Base-by-base conservation (phyloP, 768 basidiomycete genomes). In the Auricularia sp. region DNA sequence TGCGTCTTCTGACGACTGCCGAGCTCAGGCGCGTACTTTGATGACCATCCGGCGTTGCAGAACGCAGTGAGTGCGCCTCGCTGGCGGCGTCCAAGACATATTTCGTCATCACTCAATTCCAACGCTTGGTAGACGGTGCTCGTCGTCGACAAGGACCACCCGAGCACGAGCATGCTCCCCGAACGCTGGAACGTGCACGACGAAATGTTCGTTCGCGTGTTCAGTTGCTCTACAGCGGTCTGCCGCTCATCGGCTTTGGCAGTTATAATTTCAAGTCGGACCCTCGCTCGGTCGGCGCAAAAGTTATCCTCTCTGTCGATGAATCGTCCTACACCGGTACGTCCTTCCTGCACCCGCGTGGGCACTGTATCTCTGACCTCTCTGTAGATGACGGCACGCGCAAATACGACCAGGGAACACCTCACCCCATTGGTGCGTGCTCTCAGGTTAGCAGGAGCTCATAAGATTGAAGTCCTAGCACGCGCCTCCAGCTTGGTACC, bases 241-340 rank as follows among this genome's bases (percentile, higher is more conserved):
- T 72, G 35, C 61, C 39, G 35, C 35, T 33, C 7, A 36, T 18
- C 36, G 2, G 42, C 42, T 53, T 62, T 14, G 58, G 43, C 64
- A 87, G 84, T 76, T 90, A 90, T 70, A 84, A 87, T 68, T 90
- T 88, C 72, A 79, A 85, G 64, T 85, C 84, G 3, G 87, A 91
- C 71, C 90, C 90, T 36, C 79, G 88, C 62, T 70, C 70, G 0
- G 68, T 87, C 2, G 88, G 87, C 10, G 87, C 87, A 1, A 74
- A 75, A 10, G 80, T 92, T 3, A 67, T 91, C 3, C 76, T 92
- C 8, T 76, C 81, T 3, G 89, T 86, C 0, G 79, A 91, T 68
- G 87, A 88, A 68, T 79, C 80, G 5, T 87, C 80, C 56, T 88
- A 88, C 69, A 71, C 72, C 36, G 83, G 87, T 84, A 66, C 69